Evolutionary conservation across 2,329 filamentous ascomycete genomes (phyloP).

Genomic region (Neonectria ditissima): DNA sequence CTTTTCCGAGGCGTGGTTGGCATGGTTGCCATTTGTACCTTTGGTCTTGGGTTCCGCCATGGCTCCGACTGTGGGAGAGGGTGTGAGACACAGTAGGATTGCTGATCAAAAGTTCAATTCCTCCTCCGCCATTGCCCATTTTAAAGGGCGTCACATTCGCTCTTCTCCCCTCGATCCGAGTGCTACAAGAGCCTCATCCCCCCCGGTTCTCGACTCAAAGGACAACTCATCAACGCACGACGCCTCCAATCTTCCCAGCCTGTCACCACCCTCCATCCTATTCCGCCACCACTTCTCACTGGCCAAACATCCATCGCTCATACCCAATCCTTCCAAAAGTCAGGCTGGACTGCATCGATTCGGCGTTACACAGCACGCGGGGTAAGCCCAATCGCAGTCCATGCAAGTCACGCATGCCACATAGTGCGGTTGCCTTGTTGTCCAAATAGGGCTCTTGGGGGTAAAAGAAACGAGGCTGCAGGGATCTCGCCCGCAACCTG

Average conservation of each 20-base stretch:
- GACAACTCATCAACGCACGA: constrained; percentile 46
- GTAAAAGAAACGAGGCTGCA: constrained; percentile 17
- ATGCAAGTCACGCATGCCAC: constrained; percentile 19
- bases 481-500: constrained; percentile 2
- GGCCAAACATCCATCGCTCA: constrained; percentile 14
- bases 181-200: constrained; percentile 42
- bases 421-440: constrained; percentile 33
- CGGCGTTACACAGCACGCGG: constrained; percentile 41
- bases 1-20: constrained; percentile 34
- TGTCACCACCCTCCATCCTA: constrained; percentile 28
- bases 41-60: constrained; percentile 48
- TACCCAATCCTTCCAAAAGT: constrained; percentile 37
- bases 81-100: constrained; percentile 12
- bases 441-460: constrained; percentile 6
- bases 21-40: constrained; percentile 32
- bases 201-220: constrained; percentile 31
- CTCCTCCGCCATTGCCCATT: constrained; percentile 35
- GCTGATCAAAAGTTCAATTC: constrained; percentile 27
- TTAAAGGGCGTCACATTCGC: constrained; percentile 35
- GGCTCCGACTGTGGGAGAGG: constrained; percentile 15
- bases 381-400: constrained; percentile 41
- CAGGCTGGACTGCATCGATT: constrained; percentile 38
- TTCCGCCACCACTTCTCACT: constrained; percentile 30
- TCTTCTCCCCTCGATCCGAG: constrained; percentile 11
- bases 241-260: constrained; percentile 27